Evolutionary conservation across 1,284 basidiomycete species (phyloP).

Genomic region (Waitea zeae): DNA sequence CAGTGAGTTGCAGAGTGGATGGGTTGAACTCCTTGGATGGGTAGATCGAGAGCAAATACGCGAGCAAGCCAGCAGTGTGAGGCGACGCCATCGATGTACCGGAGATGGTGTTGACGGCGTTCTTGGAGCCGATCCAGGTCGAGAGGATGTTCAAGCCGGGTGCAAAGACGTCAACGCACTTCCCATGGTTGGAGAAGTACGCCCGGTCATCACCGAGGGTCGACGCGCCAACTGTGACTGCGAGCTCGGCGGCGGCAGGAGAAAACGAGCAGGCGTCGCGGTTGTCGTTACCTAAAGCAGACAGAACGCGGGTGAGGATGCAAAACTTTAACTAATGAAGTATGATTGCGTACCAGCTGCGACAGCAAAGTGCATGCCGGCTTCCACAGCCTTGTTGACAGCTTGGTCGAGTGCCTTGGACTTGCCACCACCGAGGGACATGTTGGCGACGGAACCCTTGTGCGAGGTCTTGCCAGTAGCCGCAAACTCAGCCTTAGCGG

Average conservation of each 20-base stretch:
- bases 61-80: slow-evolving; percentile 46
- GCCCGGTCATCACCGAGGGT: slow-evolving; percentile 56
- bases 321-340: no score
- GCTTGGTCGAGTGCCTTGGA: slow-evolving; percentile 75
- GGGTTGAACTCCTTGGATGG: slow-evolving; percentile 30
- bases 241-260: slow-evolving; percentile 46
- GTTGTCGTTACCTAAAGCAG: slow-evolving; percentile 23
- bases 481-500: slow-evolving; percentile 45
- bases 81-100: slow-evolving; percentile 44
- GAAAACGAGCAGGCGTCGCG: slow-evolving; percentile 51
- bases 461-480: slow-evolving; percentile 23
- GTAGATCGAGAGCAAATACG: slow-evolving; percentile 57
- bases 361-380: slow-evolving; percentile 88
- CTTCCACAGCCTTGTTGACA: slow-evolving; percentile 73
- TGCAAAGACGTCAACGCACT: slow-evolving; percentile 61
- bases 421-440: slow-evolving; percentile 95
- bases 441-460: slow-evolving; percentile 95
- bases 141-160: slow-evolving; percentile 51
- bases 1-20: slow-evolving; percentile 13
- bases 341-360: slow-evolving; percentile 52
- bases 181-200: slow-evolving; percentile 61
- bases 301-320: slow-evolving; percentile 2
- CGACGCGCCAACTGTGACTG: slow-evolving; percentile 66
- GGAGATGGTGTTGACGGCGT: slow-evolving; percentile 45
- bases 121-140: slow-evolving; percentile 45